These are phyloP conservation scores for Ambrosia artemisiifolia DNA, from an alignment of 129 eudicot genomes.

Conservation along the genomic window DNA sequence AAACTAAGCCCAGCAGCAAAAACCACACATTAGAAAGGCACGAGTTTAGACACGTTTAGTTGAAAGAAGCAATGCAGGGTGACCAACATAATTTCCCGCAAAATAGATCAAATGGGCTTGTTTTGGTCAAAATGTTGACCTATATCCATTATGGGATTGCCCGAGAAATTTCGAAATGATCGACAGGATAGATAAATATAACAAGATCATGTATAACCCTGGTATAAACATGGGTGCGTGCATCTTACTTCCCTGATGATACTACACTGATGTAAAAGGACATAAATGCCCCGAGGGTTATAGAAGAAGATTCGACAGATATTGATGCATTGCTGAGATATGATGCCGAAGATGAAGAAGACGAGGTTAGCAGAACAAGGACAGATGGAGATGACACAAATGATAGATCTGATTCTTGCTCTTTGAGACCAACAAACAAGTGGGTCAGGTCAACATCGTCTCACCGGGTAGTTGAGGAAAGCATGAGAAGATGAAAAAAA, in stretches of 20 bases:
- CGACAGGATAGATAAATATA: conserved; percentile 51
- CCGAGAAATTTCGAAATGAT: conserved; percentile 67
- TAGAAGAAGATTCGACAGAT: too few relatives aligned
- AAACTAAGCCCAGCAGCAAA: conserved; percentile 13
- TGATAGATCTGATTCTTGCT: conserved; percentile 59
- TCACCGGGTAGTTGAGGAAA: conserved; percentile 38
- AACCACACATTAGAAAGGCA: conserved; percentile 16
- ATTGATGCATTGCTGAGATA: too few relatives aligned
- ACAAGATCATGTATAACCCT: conserved; percentile 73
- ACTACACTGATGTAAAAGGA: conserved; percentile 24
- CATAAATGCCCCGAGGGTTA: too few relatives aligned
- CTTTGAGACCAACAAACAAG: conserved; percentile 36
- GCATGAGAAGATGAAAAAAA: conserved; percentile 59
- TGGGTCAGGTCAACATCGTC: conserved; percentile 27
- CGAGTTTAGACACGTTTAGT: neutral
- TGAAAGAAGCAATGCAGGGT: conserved; percentile 48
- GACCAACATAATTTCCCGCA: conserved; percentile 28
- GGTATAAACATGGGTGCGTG: conserved; percentile 25
- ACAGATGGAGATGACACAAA: conserved; percentile 34
- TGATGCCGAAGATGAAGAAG: conserved; percentile 32
- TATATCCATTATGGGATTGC: conserved; percentile 58
- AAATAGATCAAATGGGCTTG: conserved; percentile 46
- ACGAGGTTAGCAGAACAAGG: conserved; percentile 68
- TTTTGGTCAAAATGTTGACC: conserved; percentile 48
- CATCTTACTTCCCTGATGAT: conserved; percentile 21